These are phyloP conservation scores for Boletus tomentosulus DNA, from an alignment of 768 basidiomycete species.

Conservation along the genomic window DNA sequence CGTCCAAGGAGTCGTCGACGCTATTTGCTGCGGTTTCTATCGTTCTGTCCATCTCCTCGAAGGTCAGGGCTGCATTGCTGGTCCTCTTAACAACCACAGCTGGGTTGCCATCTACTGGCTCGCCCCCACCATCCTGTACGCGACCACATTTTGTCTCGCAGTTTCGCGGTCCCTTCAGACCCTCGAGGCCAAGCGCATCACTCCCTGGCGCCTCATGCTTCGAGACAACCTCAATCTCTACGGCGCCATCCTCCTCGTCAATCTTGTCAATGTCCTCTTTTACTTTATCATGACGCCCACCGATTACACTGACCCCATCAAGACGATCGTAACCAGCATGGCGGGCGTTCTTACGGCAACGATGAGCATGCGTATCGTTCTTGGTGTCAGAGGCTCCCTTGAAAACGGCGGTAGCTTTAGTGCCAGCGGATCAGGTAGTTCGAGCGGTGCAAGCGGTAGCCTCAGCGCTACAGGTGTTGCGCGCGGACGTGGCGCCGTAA, in stretches of 20 bases:
- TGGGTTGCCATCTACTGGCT: slow-evolving; percentile 91
- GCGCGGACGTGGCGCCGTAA: slow-evolving; percentile 28
- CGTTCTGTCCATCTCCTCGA: slow-evolving; percentile 69
- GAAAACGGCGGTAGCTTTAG: slow-evolving; percentile 67
- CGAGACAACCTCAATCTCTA: slow-evolving; percentile 87
- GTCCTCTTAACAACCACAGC: slow-evolving; percentile 55
- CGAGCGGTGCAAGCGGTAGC: slow-evolving; percentile 49
- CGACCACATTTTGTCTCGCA: slow-evolving; percentile 25
- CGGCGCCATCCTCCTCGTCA: slow-evolving; percentile 73
- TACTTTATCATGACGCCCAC: slow-evolving; percentile 81
- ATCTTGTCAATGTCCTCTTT: slow-evolving; percentile 81
- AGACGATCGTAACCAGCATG: slow-evolving; percentile 82
- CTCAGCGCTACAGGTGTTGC: slow-evolving; percentile 20
- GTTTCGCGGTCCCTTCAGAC: slow-evolving; percentile 22
- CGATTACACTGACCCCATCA: slow-evolving; percentile 58
- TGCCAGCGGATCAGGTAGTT: slow-evolving; percentile 40
- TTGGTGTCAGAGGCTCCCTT: slow-evolving; percentile 75
- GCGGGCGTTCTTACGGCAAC: slow-evolving; percentile 82
- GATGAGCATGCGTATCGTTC: slow-evolving; percentile 84
- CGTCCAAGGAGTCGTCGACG: slow-evolving; percentile 69
- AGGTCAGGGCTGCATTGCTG: slow-evolving; percentile 85
- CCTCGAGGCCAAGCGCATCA: slow-evolving; percentile 44
- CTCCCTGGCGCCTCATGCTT: slow-evolving; percentile 83
- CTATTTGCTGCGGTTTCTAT: slow-evolving; percentile 73
- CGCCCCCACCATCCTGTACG: slow-evolving; percentile 65